Base-by-base conservation (phyloP, 106 monocot species). In the Allium cepa region DNA sequence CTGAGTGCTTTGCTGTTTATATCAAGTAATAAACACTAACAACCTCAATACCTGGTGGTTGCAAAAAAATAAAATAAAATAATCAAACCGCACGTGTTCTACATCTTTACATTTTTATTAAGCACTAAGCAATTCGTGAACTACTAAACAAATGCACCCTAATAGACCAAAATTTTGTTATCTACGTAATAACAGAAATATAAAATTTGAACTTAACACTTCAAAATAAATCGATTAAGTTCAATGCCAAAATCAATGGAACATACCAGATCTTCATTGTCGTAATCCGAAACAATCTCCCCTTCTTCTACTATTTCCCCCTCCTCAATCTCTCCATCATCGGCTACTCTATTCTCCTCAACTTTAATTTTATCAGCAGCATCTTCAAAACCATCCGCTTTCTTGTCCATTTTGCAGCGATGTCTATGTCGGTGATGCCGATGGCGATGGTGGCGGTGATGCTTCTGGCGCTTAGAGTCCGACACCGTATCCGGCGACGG, bases 251-350 rank as follows among this genome's bases (percentile, higher is more conserved):
- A 36, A 36, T 36, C 36, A 36, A 1, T 36, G 36, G 36, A 36
- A 36, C 36, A 36, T 36, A 36, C 36, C 36, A 36, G 36, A 36
- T 2, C 4, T 36, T 36, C 36, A 36, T 36, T 36, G 36, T 36
- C 74, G 26, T 7, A 12, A 11, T 73, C 70, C 15, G 13, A 47
- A 53, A 69, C 48, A 50, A 73, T 71, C 58, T 83, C 79, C 11
- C 60, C 86, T 45, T 89, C 93, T 53, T 89, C 89, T 11, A 84
- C 65, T 55, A 94, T 90, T 74, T 94, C 90, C 7, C 94, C 94
- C 69, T 94, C 90, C 71, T 94, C 94, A 57, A 75, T 69, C 56
- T 94, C 94, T 57, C 87, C 94, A 46, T 80, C 70, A 18, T 76
- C 83, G 9, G 46, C 71, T 17, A 46, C 16, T 68, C 46, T 28